Evolutionary conservation across 257 asterid genomes (phyloP), one percentile per base, ranked within the genome.

Genomic region (Paraleonurus japonicus): DNA sequence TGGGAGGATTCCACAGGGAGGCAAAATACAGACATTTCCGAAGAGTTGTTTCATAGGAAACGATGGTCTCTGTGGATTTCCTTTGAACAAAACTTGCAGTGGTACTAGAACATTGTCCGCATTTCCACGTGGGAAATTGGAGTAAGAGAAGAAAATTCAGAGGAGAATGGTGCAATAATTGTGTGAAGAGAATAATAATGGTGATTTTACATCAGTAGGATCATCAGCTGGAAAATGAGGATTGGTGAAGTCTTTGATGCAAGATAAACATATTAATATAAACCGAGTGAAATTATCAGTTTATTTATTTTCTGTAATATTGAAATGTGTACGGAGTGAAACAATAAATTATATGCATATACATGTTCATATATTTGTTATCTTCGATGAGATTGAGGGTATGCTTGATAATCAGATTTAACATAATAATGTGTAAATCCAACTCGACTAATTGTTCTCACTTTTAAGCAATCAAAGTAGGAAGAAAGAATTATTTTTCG

Each of bases 1-100:
- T 1, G 91, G 93, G 0, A 80, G 19, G 20, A 86, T 90, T 13
- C 93, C 96, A 0, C 5, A 3, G 9, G 89, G 82, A 19, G n/a
- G 23, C 30, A 90, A 84, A 11, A 19, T 86, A 6, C 76, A 67
- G 28, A 85, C 90, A 32, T 88, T 88, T 51, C 7, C 79, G 0
- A 79, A 43, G 45, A 37, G 51, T 65, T 88, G 86, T 2, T 88
- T 28, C 30, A 1, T 23, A 4, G 91, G 88, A 15, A 88, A 88
- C 58, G 61, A 7, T 0, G 87, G 82, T 45, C 81, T 89, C 0
- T 84, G 96, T 6, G 88, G 95, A 7, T 47, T 72, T 26, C 92
- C 85, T 33, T 59, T 81, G 47, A 74, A 37, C 37, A 73, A 4
- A 60, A 70, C 64, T 22, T 83, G 80, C 30, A 79, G 76, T 51